Base-by-base conservation (phyloP, 2,329 filamentous ascomycete genomes). In the Hansfordia pulvinata region DNA sequence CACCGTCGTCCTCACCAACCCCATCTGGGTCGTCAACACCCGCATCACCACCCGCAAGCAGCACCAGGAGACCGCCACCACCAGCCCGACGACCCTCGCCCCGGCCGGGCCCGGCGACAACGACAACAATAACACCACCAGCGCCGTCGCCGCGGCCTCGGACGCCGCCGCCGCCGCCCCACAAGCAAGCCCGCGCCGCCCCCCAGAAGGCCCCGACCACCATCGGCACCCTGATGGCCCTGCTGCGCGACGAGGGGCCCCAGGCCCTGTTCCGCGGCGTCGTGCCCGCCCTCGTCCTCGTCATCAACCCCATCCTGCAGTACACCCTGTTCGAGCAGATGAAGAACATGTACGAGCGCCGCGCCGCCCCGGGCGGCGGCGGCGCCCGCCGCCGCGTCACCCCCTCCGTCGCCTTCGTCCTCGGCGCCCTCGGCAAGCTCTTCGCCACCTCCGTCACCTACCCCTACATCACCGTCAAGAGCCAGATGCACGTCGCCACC, bases 241-340 rank as follows among this genome's bases (percentile, higher is more conserved):
- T 98, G 27, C 64, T 98, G 37, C 69, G 67, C 36, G 76, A 92
- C 27, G 90, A 98, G 47, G 90, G 90, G 0, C 76, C 80, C 13
- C 62, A 69, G 44, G 81, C 85, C 8, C 71, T 98, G 18, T 98
- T 98, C 52, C 69, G 86, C 4, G 90, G 90, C 34, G 88, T 98
- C 27, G 67, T 94, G 32, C 38, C 90, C 8, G 90, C 90, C 1
- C 62, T 98, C 40, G 76, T 98, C 39, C 66, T 98, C 36, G 90
- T 98, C 46, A 85, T 94, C 60, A 98, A 98, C 61, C 90, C 90
- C 4, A 98, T 98, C 40, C 62, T 98, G 37, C 90, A 98, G 60
- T 98, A 98, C 58, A 98, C 90, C 10, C 79, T 98, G 30, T 98
- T 96, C 44, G 90, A 98, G 65, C 88, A 98, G 63, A 63, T 96